phyloP scores from a whole-genome alignment of 2,329 filamentous ascomycete species.

The Fusarium compactum region DNA sequence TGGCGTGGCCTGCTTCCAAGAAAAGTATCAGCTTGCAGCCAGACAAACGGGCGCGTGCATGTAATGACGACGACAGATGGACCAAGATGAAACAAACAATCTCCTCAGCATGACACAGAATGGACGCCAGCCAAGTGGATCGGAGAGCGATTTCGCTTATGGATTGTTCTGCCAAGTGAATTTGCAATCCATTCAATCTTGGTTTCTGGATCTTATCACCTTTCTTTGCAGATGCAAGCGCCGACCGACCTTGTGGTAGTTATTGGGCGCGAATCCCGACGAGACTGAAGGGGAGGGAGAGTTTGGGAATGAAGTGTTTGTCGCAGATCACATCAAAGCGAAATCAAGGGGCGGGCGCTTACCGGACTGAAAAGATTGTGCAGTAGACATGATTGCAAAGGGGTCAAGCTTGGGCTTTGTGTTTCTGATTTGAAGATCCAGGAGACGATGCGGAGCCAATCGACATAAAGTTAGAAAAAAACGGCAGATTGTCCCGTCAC shows the following conservation, averaged over 20 bases:
- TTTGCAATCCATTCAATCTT: constrained; percentile 38
- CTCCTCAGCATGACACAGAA: constrained; percentile 51
- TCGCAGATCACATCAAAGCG: constrained; percentile 48
- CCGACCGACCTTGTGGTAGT: constrained; percentile 36
- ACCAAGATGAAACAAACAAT: constrained; percentile 50
- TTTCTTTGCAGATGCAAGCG: constrained; percentile 42
- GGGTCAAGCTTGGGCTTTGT: constrained; percentile 41
- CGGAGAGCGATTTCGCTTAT: constrained; percentile 37
- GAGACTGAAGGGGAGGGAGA: constrained; percentile 40
- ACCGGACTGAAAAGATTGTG: constrained; percentile 46
- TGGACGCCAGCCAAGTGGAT: constrained; percentile 47
- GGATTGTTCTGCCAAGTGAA: constrained; percentile 46
- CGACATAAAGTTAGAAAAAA: constrained; percentile 25
- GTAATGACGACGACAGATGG: constrained; percentile 48
- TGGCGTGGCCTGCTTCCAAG: constrained; percentile 45
- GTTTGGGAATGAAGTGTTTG: constrained; percentile 33
- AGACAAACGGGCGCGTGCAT: constrained; percentile 49
- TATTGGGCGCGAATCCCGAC: constrained; percentile 33
- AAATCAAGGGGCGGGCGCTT: constrained; percentile 50
- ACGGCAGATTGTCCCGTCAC: constrained; percentile 27
- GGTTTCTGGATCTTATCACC: constrained; percentile 34
- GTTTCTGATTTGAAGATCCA: constrained; percentile 46
- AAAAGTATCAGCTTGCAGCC: constrained; percentile 44
- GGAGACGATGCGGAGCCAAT: constrained; percentile 40
- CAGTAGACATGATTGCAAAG: constrained; percentile 47